Evolutionary conservation across 2,329 filamentous ascomycete genomes (phyloP).

Genomic region (Fusarium sp.): DNA sequence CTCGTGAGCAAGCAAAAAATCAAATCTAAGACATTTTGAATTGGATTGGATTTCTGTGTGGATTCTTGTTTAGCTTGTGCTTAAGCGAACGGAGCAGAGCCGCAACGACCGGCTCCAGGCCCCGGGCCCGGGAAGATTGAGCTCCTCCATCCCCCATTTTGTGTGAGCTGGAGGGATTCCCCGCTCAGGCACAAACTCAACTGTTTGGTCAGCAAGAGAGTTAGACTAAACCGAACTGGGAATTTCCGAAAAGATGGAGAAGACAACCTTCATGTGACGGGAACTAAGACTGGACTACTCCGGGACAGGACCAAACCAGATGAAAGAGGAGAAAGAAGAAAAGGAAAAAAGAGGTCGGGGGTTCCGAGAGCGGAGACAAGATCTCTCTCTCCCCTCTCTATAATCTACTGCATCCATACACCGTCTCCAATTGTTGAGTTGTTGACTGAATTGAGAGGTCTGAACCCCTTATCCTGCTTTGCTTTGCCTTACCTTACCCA

Average conservation of each 20-base stretch:
- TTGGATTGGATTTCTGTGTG: constrained; percentile 8
- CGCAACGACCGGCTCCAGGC: constrained; percentile 11
- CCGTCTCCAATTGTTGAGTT: constrained; percentile 12
- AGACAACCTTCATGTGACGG: constrained; percentile 22
- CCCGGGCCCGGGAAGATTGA: not conserved
- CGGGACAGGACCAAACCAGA: not conserved
- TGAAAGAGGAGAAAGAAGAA: not conserved
- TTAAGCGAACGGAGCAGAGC: constrained; percentile 28
- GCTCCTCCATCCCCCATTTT: too few relatives aligned
- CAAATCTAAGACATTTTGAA: constrained; percentile 9
- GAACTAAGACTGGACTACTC: constrained; percentile 19
- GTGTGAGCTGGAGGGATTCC: not conserved
- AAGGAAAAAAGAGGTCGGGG: not conserved
- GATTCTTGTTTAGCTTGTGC: constrained; percentile 14
- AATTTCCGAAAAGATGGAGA: constrained; percentile 12
- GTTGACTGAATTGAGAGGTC: not conserved
- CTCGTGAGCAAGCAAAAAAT: constrained; percentile 17
- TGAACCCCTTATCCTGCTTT: not conserved
- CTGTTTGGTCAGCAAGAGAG: not conserved
- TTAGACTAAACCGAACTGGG: constrained; percentile 2
- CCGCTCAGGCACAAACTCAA: constrained; percentile 21
- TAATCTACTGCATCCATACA: not conserved
- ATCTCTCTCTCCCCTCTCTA: not conserved
- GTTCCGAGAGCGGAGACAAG: constrained; percentile 23
- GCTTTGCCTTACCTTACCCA: not conserved